These are phyloP conservation scores for Penicillium turbatum DNA, from an alignment of 495 filamentous ascomycete species.

Conservation along the genomic window DNA sequence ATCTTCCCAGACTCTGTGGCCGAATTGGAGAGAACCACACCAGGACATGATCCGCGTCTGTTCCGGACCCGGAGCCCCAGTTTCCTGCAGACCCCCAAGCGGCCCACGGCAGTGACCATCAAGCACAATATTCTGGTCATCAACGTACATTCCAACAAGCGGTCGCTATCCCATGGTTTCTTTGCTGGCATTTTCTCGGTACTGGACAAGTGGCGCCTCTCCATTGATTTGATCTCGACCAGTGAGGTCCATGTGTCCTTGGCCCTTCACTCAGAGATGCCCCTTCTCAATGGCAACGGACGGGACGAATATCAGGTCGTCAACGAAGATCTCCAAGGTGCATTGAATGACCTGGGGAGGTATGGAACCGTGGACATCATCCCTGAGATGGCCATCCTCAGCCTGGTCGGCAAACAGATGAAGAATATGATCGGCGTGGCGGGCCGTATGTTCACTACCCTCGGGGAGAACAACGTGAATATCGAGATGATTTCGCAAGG, in stretches of 20 bases:
- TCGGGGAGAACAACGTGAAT: constrained; percentile 85
- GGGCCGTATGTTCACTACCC: constrained; percentile 81
- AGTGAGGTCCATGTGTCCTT: constrained; percentile 94
- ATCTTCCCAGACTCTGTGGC: constrained; percentile 58
- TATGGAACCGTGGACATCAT: constrained; percentile 84
- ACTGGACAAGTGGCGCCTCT: constrained; percentile 71
- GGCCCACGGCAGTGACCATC: constrained; percentile 92
- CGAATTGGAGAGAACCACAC: constrained; percentile 43
- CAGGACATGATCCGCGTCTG: constrained; percentile 42
- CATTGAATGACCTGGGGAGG: constrained; percentile 63
- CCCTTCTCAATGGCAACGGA: constrained; percentile 50
- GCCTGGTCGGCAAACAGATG: constrained; percentile 88
- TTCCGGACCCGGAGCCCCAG: constrained; percentile 49
- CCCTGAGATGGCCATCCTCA: constrained; percentile 84
- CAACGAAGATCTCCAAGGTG: constrained; percentile 58
- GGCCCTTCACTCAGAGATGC: constrained; percentile 72
- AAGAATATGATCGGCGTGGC: constrained; percentile 91
- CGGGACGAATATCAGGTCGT: constrained; percentile 62
- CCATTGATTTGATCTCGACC: constrained; percentile 89
- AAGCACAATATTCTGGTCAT: constrained; percentile 90
- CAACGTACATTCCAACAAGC: constrained; percentile 92
- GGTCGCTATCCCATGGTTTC: constrained; percentile 83
- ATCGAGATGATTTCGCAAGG: constrained; percentile 98
- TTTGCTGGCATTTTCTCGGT: constrained; percentile 86
- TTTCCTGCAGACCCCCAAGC: constrained; percentile 50